Base-by-base conservation (phyloP, 2,329 filamentous ascomycete genomes). In the Paracoccidioides lutzii region DNA sequence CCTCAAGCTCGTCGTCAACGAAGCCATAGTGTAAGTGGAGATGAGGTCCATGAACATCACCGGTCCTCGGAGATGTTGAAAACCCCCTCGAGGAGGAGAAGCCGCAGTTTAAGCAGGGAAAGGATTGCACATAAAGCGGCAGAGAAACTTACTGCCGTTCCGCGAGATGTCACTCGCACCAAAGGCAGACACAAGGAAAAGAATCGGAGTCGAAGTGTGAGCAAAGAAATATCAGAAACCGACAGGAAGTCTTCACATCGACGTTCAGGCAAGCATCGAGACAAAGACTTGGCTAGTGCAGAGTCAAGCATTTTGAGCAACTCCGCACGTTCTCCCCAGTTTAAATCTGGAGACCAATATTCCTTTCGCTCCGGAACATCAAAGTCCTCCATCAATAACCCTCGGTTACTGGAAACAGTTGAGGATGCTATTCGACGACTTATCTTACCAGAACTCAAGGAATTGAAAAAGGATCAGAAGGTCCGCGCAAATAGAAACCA, bases 351-450 rank as follows among this genome's bases (percentile, higher is more conserved):
- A 14, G 78, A 82, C 62, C 73, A 76, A 54, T 76, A 79, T 58
- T 85, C 83, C 7, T 78, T 80, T 60, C 75, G 75, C 41, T 83
- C 81, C 35, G 78, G 78, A 40, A 76, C 75, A 38, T 81, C 79
- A 15, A 79, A 79, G 57, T 88, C 88, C 3, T 91, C 88, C 0
- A 88, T 94, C 68, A 95, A 94, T 72, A 95, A 96, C 65, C 90
- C 90, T 0, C 93, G 89, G 66, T 75, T 96, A 1, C 78, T 96
- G 2, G 88, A 93, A 65, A 93, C 90, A 0, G 90, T 96, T 3
- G 90, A 96, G 72, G 90, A 95, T 71, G 90, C 90, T 12, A 95
- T 96, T 65, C 84, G 89, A 59, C 81, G 90, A 51, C 78, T 95
- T 52, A 95, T 96, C 54, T 74, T 98, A 2, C 93, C 93, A 0